Base-by-base conservation (phyloP, 1,139 yeast genomes). In the Candida neerlandica region DNA sequence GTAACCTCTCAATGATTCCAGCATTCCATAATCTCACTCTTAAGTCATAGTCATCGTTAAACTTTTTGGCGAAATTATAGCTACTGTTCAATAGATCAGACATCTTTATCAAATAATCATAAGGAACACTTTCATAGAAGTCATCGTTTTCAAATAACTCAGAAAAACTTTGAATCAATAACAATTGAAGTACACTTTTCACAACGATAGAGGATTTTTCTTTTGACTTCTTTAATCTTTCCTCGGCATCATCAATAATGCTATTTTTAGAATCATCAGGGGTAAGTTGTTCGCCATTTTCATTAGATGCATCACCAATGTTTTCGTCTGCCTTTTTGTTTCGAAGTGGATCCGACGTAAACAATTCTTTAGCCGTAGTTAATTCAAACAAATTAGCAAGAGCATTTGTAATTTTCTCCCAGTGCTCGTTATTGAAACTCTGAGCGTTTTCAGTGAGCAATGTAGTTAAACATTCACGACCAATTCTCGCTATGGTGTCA, bases 401-500 rank as follows among this genome's bases (percentile, higher is more conserved):
- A 1, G 89, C 83, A 5, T 67, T 74, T 9, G 83, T 83, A 26
- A 92, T 75, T 62, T 81, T 72, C n/a, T 66, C 69, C 99, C 99
- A 95, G 58, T 95, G 95, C 2, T 68, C 69, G 11, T 70, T 73
- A 23, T 70, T 65, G 60, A 94, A 88, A 60, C 81, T 83, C n/a
- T 69, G 62, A 54, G 86, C 82, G 65, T 94, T 95, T 55, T 88
- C 88, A 29, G 85, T 71, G 52, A 94, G 78, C 54, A 94, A 75
- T 53, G 86, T 89, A 55, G 87, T 86, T 52, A 94, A 77, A 65
- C 99, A 92, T 10, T 94, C 84, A 60, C 96, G 82, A 18, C 99
- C 99, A 57, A 92, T 91, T 60, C 96, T 80, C 0, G 98, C 96
- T 59, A 95, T 92, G 0, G 98, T 91, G 61, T 94, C 99, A 65